Evolutionary conservation across 306 rosid genomes (phyloP).

Genomic region (Cyclanthera cordifolia): DNA sequence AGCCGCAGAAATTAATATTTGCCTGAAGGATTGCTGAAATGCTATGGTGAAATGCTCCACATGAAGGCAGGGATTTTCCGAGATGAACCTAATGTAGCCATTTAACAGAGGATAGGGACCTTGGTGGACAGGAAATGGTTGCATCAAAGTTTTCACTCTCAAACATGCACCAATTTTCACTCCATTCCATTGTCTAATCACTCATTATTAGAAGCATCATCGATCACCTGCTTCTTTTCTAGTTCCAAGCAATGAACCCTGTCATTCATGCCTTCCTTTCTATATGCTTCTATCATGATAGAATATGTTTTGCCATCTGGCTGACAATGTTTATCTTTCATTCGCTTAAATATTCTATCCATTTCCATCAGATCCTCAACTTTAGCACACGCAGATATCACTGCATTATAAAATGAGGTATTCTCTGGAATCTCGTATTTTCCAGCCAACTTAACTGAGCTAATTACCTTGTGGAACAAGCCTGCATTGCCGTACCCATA

Average conservation of each 20-base stretch:
- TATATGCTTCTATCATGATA: constrained; percentile 62
- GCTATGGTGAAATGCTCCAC: background rate
- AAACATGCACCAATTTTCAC: background rate
- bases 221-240: constrained; percentile 28
- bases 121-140: background rate
- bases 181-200: background rate
- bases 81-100: background rate
- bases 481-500: constrained; percentile 92
- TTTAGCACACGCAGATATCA: constrained; percentile 81
- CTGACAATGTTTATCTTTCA: constrained; percentile 65
- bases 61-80: background rate
- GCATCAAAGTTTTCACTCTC: background rate
- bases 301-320: constrained; percentile 54
- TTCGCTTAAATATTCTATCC: constrained; percentile 73
- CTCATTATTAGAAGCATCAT: constrained; percentile 15
- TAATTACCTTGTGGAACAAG: constrained; percentile 79
- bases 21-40: background rate
- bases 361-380: constrained; percentile 87
- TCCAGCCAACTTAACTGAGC: constrained; percentile 66
- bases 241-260: constrained; percentile 71
- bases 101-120: background rate
- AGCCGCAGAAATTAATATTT: background rate
- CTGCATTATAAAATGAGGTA: constrained; percentile 53
- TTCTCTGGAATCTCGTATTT: constrained; percentile 76
- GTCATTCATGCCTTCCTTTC: constrained; percentile 83